Base-by-base conservation (phyloP, 495 filamentous ascomycete species). In the Neurospora sp. region DNA sequence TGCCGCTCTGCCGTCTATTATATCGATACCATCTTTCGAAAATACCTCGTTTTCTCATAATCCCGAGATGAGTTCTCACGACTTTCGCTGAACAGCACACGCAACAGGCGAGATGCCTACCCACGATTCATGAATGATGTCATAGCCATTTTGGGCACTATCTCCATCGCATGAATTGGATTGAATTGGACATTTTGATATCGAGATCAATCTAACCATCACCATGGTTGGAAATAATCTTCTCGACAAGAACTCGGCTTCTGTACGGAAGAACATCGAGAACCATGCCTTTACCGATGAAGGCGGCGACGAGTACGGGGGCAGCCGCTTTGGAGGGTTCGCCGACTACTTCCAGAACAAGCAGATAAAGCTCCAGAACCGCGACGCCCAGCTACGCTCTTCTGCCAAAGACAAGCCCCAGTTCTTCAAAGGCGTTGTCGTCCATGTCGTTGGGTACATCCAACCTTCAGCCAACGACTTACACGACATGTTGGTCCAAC, bases 301-400 rank as follows among this genome's bases (percentile, higher is more conserved):
- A 79, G 88, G 87, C 20, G 96, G 95, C 72, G 95, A 97, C 74
- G 96, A 98, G 83, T 99, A 99, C 83, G 91, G 90, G 73, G 88
- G 86, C 1, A 97, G 94, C 44, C 89, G 86, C 71, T 98, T 97
- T 79, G 94, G 94, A 7, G 95, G 94, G 4, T 93, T 97, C 78
- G 82, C 86, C 20, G 94, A 97, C 75, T 99, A 98, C 79, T 94
- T 96, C 79, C 89, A 93, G 54, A 90, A 93, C 71, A 99, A 99
- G 83, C 97, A 97, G 82, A 89, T 95, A 78, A 99, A 99, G 77
- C 86, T 99, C 6, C 96, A 98, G 80, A 98, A 98, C 76, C 89
- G 94, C 70, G 95, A 98, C 80, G 90, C 90, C 5, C 89, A 97
- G 76, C 83, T 97, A 23, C 91, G 94, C 73, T 82, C 83, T 44